phyloP scores from a whole-genome alignment of 2,329 filamentous ascomycete species.

The Aotearoamyces nothofagi region DNA sequence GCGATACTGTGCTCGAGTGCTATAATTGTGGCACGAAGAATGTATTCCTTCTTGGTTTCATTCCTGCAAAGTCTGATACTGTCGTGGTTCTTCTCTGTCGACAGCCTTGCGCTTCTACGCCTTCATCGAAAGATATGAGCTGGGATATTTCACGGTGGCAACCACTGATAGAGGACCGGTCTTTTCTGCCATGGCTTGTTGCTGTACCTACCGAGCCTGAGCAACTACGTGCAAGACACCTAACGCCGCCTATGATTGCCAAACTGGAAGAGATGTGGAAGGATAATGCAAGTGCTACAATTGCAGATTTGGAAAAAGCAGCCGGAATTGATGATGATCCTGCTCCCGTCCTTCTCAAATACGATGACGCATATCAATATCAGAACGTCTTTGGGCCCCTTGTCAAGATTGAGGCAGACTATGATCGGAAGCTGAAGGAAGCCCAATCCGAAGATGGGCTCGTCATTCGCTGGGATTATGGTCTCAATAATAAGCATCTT shows the following conservation, averaged over 20 bases:
- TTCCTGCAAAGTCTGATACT: constrained; percentile 95
- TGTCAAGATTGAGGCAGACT: constrained; percentile 98
- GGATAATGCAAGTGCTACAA: constrained; percentile 75
- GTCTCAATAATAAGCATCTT: constrained; percentile 92
- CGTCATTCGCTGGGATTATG: constrained; percentile 85
- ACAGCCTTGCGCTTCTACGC: constrained; percentile 86
- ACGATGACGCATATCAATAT: constrained; percentile 96
- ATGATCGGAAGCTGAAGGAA: constrained; percentile 97
- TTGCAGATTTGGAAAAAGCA: constrained; percentile 82
- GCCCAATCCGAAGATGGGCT: constrained; percentile 95
- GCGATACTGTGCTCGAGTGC: constrained; percentile 93
- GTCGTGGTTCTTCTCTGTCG: constrained; percentile 94
- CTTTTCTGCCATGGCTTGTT: constrained; percentile 89
- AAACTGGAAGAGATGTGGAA: constrained; percentile 99
- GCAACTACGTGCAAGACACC: constrained; percentile 83
- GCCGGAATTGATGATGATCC: constrained; percentile 90
- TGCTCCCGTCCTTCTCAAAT: constrained; percentile 78
- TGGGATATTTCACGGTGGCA: constrained; percentile 99
- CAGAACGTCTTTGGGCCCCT: constrained; percentile 97
- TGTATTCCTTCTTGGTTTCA: constrained; percentile 93
- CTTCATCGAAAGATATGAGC: constrained; percentile 98
- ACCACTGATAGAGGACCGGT: constrained; percentile 90
- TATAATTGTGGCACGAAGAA: constrained; percentile 99
- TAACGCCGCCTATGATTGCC: constrained; percentile 88
- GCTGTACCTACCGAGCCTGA: constrained; percentile 81